Evolutionary conservation across 2,329 filamentous ascomycete genomes (phyloP).

Genomic region (Colletotrichum musicola): DNA sequence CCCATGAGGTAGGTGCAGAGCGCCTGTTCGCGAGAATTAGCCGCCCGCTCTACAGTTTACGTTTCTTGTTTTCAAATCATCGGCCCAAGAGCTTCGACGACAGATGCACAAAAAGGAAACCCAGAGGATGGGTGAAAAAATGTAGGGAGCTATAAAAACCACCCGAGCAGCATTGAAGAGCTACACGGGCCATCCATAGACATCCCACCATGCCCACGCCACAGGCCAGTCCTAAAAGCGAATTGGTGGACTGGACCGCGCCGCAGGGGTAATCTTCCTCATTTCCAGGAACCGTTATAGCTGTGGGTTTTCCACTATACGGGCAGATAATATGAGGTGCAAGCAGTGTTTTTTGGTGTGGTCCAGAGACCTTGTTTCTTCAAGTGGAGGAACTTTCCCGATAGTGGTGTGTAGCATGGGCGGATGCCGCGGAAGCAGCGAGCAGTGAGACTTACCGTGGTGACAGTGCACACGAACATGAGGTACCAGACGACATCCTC

Average conservation of each 20-base stretch:
- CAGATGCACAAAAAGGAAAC: constrained; percentile 37
- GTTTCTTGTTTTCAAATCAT: constrained; percentile 22
- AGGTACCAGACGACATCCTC: constrained; percentile 88
- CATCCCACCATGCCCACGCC: constrained; percentile 83
- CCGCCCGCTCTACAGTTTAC: constrained; percentile 16
- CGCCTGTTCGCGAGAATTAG: constrained; percentile 54
- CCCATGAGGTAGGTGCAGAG: constrained; percentile 66
- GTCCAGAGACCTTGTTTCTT: not conserved
- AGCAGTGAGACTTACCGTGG: constrained; percentile 76
- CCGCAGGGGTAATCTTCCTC: constrained; percentile 84
- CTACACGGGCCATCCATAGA: constrained; percentile 76
- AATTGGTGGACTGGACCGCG: constrained; percentile 71
- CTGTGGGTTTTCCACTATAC: constrained; percentile 75
- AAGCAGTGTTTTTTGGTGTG: constrained; percentile 22
- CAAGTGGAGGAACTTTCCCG: constrained; percentile 27
- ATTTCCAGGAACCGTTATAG: constrained; percentile 87
- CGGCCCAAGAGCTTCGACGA: constrained; percentile 19
- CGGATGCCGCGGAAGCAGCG: constrained; percentile 13
- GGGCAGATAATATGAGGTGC: constrained; percentile 79
- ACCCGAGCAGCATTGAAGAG: constrained; percentile 67
- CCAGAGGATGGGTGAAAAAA: constrained; percentile 48
- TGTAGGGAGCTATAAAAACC: constrained; percentile 75
- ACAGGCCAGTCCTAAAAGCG: constrained; percentile 74
- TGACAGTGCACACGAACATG: constrained; percentile 76
- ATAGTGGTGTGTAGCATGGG: constrained; percentile 7